A percentile compares a stretch with the other conserved stretches of the same genome.
These are phyloP conservation scores for Candida vaughaniae DNA, from an alignment of 805 yeast genomes.

Conservation along the genomic window DNA sequence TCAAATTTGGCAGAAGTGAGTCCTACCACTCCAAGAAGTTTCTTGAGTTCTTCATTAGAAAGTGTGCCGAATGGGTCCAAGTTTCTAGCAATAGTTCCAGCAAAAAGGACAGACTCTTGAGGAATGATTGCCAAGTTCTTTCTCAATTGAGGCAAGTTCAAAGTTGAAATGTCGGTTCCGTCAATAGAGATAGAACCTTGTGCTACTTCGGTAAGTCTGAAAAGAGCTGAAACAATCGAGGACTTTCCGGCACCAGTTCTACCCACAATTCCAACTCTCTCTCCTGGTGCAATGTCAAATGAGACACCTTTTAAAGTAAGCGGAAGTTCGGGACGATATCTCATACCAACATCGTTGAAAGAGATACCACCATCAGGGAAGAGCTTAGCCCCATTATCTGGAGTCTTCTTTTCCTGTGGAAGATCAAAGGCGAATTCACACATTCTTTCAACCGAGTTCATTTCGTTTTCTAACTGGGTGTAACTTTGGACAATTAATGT, in stretches of 20 bases:
- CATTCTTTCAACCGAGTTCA: slow-evolving; percentile 41
- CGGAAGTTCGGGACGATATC: slow-evolving; percentile 61
- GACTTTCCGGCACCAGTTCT: slow-evolving; percentile 88
- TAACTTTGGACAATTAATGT: slow-evolving; percentile 32
- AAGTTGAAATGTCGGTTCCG: slow-evolving; percentile 50
- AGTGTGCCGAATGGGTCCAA: slow-evolving; percentile 59
- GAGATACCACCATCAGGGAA: slow-evolving; percentile 47
- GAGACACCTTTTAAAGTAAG: slow-evolving; percentile 49
- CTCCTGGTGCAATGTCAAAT: slow-evolving; percentile 48
- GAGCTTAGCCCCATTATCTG: slow-evolving; percentile 44
- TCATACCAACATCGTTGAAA: slow-evolving; percentile 50
- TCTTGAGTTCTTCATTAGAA: slow-evolving; percentile 55
- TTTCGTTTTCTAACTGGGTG: slow-evolving; percentile 40
- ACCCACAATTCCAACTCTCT: slow-evolving; percentile 83
- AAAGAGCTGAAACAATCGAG: slow-evolving; percentile 61
- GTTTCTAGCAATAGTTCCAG: slow-evolving; percentile 56
- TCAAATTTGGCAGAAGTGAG: slow-evolving; percentile 36
- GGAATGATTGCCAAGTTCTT: slow-evolving; percentile 65
- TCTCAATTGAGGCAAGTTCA: slow-evolving; percentile 56
- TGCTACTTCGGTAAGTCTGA: slow-evolving; percentile 53
- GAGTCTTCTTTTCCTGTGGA: slow-evolving; percentile 57
- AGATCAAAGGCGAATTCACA: slow-evolving; percentile 51
- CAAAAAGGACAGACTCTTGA: slow-evolving; percentile 66
- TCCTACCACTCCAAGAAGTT: slow-evolving; percentile 54
- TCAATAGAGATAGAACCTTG: slow-evolving; percentile 53